Conservation (phyloP, 352 stramenopile genomes). For the Phytophthora hybrid region DNA sequence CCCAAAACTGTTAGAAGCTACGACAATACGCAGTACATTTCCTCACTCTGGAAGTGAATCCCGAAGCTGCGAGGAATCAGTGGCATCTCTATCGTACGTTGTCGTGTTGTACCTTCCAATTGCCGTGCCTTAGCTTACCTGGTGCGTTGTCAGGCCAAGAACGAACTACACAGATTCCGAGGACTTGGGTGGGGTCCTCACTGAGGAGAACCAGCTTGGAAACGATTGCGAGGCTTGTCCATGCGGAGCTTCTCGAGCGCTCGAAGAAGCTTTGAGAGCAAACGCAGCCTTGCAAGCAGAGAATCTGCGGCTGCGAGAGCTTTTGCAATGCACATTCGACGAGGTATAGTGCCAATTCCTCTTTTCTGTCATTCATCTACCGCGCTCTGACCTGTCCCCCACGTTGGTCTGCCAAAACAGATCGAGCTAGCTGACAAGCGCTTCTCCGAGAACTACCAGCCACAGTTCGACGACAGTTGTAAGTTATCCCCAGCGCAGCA, state of each 20-base stretch:
- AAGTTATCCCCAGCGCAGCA: neutral
- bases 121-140: neutral
- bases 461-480: neutral
- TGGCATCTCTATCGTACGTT: conserved; percentile 25
- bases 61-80: conserved; percentile 3
- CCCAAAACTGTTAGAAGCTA: conserved; percentile 12
- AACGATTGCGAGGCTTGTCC: conserved; percentile 2
- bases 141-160: neutral
- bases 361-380: neutral
- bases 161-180: neutral
- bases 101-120: neutral
- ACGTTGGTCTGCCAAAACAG: conserved; percentile 10
- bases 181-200: conserved; percentile 9
- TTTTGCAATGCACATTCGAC: conserved; percentile 48
- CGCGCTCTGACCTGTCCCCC: conserved; percentile 7
- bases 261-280: conserved; percentile 22
- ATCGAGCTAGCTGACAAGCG: conserved; percentile 38
- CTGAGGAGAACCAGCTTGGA: conserved; percentile 32
- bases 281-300: conserved; percentile 44
- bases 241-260: conserved; percentile 10
- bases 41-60: conserved; percentile 1
- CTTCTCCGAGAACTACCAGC: conserved; percentile 30
- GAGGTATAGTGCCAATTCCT: conserved; percentile 24
- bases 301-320: conserved; percentile 46
- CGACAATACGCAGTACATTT: conserved; percentile 9